Conservation (phyloP, 257 asterid species). For the Nicotiana knightiana region DNA sequence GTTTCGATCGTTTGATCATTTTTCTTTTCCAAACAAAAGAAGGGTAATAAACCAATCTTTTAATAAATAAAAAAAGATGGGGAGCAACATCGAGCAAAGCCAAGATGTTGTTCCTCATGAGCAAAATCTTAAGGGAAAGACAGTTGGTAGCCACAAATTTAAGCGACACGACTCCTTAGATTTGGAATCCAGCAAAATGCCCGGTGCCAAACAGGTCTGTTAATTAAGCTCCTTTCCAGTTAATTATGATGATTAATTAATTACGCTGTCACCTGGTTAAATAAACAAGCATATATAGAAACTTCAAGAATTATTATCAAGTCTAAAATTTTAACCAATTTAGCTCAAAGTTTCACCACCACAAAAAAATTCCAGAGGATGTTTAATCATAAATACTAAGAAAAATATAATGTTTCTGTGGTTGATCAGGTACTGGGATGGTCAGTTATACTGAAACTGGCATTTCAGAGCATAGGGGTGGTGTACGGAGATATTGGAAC, state of each 20-base stretch:
- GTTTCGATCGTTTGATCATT: neutral
- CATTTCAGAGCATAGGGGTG: constrained; percentile 30
- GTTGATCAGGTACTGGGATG: neutral
- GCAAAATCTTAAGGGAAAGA: neutral
- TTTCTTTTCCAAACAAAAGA: neutral
- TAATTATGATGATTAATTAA: neutral
- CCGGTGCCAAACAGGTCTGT: neutral
- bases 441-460: constrained; percentile 19
- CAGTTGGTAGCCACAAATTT: neutral
- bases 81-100: neutral
- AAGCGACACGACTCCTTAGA: neutral
- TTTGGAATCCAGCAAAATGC: neutral
- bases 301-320: neutral
- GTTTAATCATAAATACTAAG: too few species aligned
- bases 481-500: constrained; percentile 41
- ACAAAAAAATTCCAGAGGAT: too few species aligned
- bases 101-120: neutral
- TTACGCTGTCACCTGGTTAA: too few species aligned
- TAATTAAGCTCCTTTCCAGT: neutral
- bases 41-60: neutral
- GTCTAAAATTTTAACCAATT: neutral
- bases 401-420: neutral
- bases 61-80: neutral
- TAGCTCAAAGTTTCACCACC: too few species aligned
- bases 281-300: too few species aligned